phyloP scores from a whole-genome alignment of 306 rosid species.

The Macrotyloma uniflorum region DNA sequence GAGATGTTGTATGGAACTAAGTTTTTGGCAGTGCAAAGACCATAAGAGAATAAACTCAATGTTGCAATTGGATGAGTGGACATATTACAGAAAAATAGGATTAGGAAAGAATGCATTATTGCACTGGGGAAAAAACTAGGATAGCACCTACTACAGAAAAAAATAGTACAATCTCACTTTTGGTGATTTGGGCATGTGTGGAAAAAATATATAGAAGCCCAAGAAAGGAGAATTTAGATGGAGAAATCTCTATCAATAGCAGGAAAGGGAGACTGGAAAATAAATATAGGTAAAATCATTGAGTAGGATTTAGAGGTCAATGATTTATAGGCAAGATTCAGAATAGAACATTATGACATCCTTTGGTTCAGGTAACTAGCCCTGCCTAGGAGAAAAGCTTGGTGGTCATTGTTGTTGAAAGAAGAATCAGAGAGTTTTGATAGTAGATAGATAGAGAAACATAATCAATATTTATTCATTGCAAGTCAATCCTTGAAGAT shows the following conservation, averaged over 20 bases:
- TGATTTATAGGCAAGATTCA: neutral
- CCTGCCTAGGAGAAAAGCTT: neutral
- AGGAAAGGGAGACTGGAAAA: neutral
- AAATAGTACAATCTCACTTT: neutral
- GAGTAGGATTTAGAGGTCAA: neutral
- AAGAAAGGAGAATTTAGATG: neutral
- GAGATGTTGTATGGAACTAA: neutral
- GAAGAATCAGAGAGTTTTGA: neutral
- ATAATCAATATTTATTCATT: neutral
- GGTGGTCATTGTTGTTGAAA: neutral
- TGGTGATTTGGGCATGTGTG: neutral
- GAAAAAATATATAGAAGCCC: neutral
- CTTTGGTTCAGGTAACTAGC: neutral
- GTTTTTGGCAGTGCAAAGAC: neutral
- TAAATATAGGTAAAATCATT: neutral
- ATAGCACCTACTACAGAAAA: neutral
- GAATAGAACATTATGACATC: neutral
- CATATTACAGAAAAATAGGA: neutral
- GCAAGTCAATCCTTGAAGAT: slow-evolving; percentile 10
- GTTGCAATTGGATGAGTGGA: neutral
- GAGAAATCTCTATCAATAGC: neutral
- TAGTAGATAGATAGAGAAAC: neutral
- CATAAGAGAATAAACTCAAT: neutral
- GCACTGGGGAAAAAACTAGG: neutral
- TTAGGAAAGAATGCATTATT: neutral